Base-by-base conservation (phyloP, 139 green algal species). In the Mesotaenium endlicherianum region DNA sequence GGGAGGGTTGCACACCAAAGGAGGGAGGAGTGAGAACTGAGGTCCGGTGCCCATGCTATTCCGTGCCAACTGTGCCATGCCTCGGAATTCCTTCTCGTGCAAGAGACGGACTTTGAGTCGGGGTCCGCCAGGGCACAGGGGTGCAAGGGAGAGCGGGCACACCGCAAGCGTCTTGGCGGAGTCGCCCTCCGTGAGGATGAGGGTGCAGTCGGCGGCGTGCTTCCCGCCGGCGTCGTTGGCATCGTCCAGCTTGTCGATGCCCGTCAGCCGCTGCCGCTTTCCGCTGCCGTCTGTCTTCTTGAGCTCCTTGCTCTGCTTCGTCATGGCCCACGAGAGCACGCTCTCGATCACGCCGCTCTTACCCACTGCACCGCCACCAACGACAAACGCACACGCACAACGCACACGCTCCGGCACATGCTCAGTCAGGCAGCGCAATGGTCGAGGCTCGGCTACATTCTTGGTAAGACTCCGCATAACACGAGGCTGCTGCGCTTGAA, bases 101-200 rank as follows among this genome's bases (percentile, higher is more conserved):
- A n/a, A n/a, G n/a, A n/a, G n/a, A n/a, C n/a, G n/a, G n/a, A n/a
- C n/a, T n/a, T n/a, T n/a, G n/a, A n/a, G n/a, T n/a, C n/a, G n/a
- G n/a, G n/a, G n/a, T n/a, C n/a, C n/a, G n/a, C n/a, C n/a, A n/a
- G n/a, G n/a, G n/a, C n/a, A n/a, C n/a, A n/a, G n/a, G n/a, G 26
- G 20, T 64, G 26, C 53, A 64, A 38, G 43, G 20, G 43, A 72
- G 11, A 72, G 11, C 43, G 39, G 41, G 14, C 77, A 31, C 83
- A 87, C 93, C 34, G 95, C 97, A 84, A 99, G 92, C 1, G 97
- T 84, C 90, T 99, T 99, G 70, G 97, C 97, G 14, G 91, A 96
- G 91, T 99, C 97, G 55, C 97, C 97, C 91, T 99, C 97, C 0
- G 97, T 99, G 47, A 99, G 91, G 89, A 99, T 99, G n/a, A 99